Conservation (phyloP, 352 stramenopile genomes). For the Phytophthora multivora region DNA sequence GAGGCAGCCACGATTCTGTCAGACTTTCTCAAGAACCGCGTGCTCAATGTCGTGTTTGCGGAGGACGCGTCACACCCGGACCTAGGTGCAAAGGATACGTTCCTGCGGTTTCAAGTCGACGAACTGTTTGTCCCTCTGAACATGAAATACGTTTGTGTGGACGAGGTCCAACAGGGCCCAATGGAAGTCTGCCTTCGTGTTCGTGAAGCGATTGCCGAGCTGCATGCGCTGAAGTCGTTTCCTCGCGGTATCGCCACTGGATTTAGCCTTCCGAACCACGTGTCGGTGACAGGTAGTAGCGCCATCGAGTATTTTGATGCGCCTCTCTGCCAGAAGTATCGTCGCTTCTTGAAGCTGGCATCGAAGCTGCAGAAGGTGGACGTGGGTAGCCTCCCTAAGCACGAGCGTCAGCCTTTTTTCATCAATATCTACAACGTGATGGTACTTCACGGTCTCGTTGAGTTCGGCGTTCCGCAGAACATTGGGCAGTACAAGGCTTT, state of each 20-base stretch:
- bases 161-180: slow-evolving; percentile 44
- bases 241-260: slow-evolving; percentile 73
- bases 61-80: slow-evolving; percentile 56
- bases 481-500: slow-evolving; percentile 84
- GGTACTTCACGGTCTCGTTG: slow-evolving; percentile 85
- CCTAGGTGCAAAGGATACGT: slow-evolving; percentile 54
- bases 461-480: slow-evolving; percentile 87
- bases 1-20: slow-evolving; percentile 50
- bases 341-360: slow-evolving; percentile 72
- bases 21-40: slow-evolving; percentile 44
- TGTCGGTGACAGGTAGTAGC: slow-evolving; percentile 15
- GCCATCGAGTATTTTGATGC: slow-evolving; percentile 57
- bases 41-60: slow-evolving; percentile 63
- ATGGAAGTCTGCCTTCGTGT: slow-evolving; percentile 79
- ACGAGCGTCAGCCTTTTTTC: slow-evolving; percentile 88
- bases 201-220: slow-evolving; percentile 65
- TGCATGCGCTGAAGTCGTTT: slow-evolving; percentile 71
- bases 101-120: slow-evolving; percentile 86
- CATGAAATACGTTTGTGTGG: slow-evolving; percentile 73
- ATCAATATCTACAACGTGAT: slow-evolving; percentile 92
- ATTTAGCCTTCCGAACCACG: slow-evolving; percentile 51
- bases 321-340: slow-evolving; percentile 66
- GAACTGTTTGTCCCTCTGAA: slow-evolving; percentile 83
- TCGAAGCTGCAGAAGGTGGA: slow-evolving; percentile 74
- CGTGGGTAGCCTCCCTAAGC: slow-evolving; percentile 74